A percentile compares a stretch with the other conserved stretches of the same genome.
phyloP scores from a whole-genome alignment of 805 yeast genomes.

The Zygoascus ofunaensis region DNA sequence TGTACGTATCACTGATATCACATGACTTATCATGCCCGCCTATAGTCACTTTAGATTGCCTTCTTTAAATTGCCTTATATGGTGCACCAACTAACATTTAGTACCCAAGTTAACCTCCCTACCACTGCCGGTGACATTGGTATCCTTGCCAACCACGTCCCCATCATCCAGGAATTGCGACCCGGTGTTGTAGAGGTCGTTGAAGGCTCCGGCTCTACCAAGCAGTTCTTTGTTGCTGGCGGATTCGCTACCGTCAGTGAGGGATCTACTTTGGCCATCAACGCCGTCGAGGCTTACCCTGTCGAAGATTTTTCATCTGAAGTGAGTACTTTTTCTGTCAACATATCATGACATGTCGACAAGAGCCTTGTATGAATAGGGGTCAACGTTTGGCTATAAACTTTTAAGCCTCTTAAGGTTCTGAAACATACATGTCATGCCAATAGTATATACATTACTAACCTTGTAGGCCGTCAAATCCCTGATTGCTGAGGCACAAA shows the following conservation, averaged over 20 bases:
- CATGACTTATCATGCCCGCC: background rate
- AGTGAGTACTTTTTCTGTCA: constrained; percentile 8
- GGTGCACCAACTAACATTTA: constrained; percentile 12
- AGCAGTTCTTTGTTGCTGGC: constrained; percentile 85
- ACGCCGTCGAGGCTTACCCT: constrained; percentile 93
- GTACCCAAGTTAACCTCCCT: constrained; percentile 85
- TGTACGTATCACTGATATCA: constrained; percentile 17
- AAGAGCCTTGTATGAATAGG: no score
- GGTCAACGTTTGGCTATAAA: no score
- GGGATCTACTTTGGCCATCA: constrained; percentile 79
- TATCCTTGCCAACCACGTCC: constrained; percentile 95
- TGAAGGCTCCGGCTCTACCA: constrained; percentile 61
- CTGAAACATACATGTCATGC: background rate
- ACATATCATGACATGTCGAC: no score
- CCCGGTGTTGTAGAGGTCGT: constrained; percentile 94
- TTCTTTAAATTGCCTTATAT: no score
- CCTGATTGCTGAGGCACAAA: constrained; percentile 87
- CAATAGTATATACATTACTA: background rate
- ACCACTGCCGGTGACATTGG: constrained; percentile 94
- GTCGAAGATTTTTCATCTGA: constrained; percentile 76
- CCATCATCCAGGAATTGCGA: constrained; percentile 88
- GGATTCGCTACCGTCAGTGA: constrained; percentile 97
- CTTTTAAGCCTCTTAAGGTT: no score
- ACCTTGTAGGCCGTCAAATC: constrained; percentile 48
- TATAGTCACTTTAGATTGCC: no score